These are phyloP conservation scores for Pseudogymnoascus sp. DNA, from an alignment of 2,329 filamentous ascomycete species.

Conservation along the genomic window DNA sequence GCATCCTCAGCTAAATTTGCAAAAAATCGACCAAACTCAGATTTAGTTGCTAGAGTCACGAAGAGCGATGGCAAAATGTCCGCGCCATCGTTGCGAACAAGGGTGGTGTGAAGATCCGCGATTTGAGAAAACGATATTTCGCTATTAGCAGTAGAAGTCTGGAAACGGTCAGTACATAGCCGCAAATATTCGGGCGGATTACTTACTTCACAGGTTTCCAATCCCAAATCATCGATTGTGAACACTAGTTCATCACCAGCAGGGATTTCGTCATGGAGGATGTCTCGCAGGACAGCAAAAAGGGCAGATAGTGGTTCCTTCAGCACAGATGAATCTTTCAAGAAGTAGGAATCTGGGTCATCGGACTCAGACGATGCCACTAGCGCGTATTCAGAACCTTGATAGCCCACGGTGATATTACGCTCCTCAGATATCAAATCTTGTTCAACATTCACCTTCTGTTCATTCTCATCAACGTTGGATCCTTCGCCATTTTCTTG, in stretches of 20 bases:
- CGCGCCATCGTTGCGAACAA: conserved; percentile 48
- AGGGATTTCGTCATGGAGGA: conserved; percentile 48
- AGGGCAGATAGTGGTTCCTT: conserved; percentile 46
- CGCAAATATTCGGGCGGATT: background rate
- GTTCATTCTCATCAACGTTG: background rate
- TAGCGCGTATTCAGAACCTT: conserved; percentile 48
- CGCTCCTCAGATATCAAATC: conserved; percentile 17
- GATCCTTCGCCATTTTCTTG: background rate
- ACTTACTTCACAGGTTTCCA: conserved; percentile 53
- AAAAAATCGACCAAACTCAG: conserved; percentile 47
- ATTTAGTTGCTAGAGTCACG: conserved; percentile 47
- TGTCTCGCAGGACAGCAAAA: conserved; percentile 47
- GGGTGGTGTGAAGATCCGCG: conserved; percentile 50
- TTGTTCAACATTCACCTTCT: background rate
- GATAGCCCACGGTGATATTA: conserved; percentile 49
- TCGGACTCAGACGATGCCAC: conserved; percentile 50
- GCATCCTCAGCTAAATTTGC: conserved; percentile 45
- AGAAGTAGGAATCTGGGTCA: conserved; percentile 47
- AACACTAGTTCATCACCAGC: conserved; percentile 52
- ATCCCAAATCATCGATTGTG: conserved; percentile 46
- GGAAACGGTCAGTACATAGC: conserved; percentile 21
- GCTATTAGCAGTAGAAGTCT: conserved; percentile 44
- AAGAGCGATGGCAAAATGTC: conserved; percentile 50
- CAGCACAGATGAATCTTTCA: conserved; percentile 49
- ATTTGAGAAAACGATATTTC: conserved; percentile 49